phyloP scores from a whole-genome alignment of 345 rosid genomes.

The Syzygium jambos region DNA sequence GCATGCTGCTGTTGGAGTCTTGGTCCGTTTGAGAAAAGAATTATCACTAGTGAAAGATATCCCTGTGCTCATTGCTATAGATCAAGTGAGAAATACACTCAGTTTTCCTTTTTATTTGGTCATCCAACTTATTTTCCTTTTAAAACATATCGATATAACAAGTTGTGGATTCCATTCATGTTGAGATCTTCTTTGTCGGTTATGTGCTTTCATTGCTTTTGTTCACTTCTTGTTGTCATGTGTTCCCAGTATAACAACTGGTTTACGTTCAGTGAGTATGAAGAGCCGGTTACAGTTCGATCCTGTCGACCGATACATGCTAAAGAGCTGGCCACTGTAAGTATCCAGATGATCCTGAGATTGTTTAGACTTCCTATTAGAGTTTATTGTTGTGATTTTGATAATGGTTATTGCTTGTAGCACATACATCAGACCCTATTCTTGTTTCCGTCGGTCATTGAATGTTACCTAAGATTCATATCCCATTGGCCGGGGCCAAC shows the following conservation, averaged over 20 bases:
- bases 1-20: constrained; percentile 81
- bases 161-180: not conserved
- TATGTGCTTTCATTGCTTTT: not conserved
- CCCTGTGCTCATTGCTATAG: constrained; percentile 87
- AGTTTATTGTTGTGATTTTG: not conserved
- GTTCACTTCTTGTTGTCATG: constrained; percentile 10
- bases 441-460: not conserved
- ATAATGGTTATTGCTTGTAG: not conserved
- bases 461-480: not conserved
- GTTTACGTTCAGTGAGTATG: constrained; percentile 95
- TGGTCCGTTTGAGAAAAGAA: constrained; percentile 80
- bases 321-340: constrained; percentile 81
- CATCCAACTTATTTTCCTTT: not conserved
- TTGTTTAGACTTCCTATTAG: not conserved
- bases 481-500: not conserved
- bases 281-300: constrained; percentile 70
- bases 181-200: not conserved
- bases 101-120: not conserved
- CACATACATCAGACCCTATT: not conserved
- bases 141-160: not conserved
- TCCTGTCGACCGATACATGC: constrained; percentile 78
- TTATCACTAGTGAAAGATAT: constrained; percentile 80
- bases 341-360: constrained; percentile 1
- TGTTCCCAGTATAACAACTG: constrained; percentile 75
- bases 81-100: constrained; percentile 59